phyloP scores from a whole-genome alignment of 306 rosid species.

The Geum urbanum region DNA sequence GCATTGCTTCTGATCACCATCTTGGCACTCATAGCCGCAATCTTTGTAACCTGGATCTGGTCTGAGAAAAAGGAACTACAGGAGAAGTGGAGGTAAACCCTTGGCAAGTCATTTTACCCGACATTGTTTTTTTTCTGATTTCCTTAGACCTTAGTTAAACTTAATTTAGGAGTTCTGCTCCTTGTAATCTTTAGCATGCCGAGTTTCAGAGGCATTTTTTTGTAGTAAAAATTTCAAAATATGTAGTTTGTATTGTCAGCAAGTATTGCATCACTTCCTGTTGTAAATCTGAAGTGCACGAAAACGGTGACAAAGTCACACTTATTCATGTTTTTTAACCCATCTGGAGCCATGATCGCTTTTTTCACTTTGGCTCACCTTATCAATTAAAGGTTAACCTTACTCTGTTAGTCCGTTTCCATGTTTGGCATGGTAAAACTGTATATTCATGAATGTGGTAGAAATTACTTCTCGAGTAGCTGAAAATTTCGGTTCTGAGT shows the following conservation, averaged over 20 bases:
- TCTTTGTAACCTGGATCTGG: constrained; percentile 75
- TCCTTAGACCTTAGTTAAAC: constrained; percentile 6
- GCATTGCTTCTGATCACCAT: constrained; percentile 92
- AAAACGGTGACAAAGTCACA: constrained; percentile 17
- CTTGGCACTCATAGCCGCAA: constrained; percentile 79
- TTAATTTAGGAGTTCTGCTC: constrained; percentile 21
- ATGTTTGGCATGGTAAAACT: too few relatives aligned
- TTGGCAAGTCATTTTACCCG: constrained; percentile 15
- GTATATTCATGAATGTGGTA: neutral
- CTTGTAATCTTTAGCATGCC: constrained; percentile 21
- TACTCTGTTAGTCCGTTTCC: too few relatives aligned
- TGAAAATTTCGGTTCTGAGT: neutral
- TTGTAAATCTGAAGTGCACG: constrained; percentile 41
- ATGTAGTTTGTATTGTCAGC: constrained; percentile 1
- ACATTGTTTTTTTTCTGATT: neutral
- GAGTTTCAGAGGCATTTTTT: constrained; percentile 30
- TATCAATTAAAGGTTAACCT: too few relatives aligned
- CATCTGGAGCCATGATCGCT: neutral
- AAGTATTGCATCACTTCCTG: constrained; percentile 13
- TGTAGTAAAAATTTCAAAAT: constrained; percentile 37
- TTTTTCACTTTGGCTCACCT: too few relatives aligned
- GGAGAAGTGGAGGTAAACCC: constrained; percentile 86
- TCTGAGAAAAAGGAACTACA: constrained; percentile 87
- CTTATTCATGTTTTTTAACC: neutral
- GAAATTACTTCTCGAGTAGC: neutral